Conservation (phyloP, 306 rosid species). For the Glycyrrhiza uralensis region DNA sequence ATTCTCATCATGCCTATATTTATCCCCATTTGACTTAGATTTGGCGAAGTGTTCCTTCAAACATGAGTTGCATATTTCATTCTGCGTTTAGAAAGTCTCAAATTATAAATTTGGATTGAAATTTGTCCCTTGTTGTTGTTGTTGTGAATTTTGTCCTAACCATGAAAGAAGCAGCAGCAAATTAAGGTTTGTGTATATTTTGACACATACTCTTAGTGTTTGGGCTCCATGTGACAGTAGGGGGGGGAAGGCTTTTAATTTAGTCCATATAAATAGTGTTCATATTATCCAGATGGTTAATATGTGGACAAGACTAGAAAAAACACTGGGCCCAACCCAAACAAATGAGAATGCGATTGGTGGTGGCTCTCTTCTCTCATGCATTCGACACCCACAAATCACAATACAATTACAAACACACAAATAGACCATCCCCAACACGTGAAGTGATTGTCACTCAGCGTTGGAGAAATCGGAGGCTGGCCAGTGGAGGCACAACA, state of each 20-base stretch:
- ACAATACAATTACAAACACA: conserved; percentile 11
- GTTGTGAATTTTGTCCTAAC: too few species aligned
- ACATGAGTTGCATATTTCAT: too few species aligned
- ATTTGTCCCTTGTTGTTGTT: too few species aligned
- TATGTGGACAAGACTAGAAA: conserved; percentile 15
- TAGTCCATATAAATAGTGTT: too few species aligned
- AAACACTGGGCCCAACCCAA: conserved; percentile 18
- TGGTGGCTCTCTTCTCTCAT: conserved; percentile 21
- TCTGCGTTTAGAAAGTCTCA: too few species aligned
- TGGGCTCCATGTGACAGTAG: conserved; percentile 46
- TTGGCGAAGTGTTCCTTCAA: too few species aligned
- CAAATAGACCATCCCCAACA: conserved; percentile 23
- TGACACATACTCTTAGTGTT: neutral
- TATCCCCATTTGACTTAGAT: neutral
- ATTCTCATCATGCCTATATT: neutral
- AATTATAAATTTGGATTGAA: too few species aligned
- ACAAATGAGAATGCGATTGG: neutral
- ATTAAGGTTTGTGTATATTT: too few species aligned
- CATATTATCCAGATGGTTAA: neutral
- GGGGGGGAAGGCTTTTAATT: too few species aligned
- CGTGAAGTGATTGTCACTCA: conserved; percentile 39
- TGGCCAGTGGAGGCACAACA: conserved; percentile 53
- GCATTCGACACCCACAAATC: conserved; percentile 26
- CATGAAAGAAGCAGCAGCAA: too few species aligned
- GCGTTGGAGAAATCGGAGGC: neutral